phyloP scores from a whole-genome alignment of 2,329 filamentous ascomycete species.

The Clonostachys rhizophaga region DNA sequence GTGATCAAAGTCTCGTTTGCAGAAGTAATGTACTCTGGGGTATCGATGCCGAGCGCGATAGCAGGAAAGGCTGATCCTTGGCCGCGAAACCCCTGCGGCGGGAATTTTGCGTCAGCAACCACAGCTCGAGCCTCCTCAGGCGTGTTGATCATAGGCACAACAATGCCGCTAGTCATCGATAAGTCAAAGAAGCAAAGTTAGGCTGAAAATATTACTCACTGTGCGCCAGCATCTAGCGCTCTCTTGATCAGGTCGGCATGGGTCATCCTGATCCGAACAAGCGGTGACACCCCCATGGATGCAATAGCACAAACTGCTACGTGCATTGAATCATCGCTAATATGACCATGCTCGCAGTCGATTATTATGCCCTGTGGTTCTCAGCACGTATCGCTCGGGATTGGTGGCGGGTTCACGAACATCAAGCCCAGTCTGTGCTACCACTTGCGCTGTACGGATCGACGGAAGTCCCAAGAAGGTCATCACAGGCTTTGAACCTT shows the following conservation, averaged over 20 bases:
- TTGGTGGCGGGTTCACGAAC: too few species aligned
- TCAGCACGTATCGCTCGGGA: too few species aligned
- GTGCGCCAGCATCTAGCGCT: slow-evolving; percentile 35
- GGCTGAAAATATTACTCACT: not conserved
- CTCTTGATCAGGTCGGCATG: slow-evolving; percentile 29
- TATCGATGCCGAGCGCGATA: slow-evolving; percentile 26
- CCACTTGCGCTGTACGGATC: too few species aligned
- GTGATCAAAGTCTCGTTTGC: slow-evolving; percentile 37
- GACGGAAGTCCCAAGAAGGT: too few species aligned
- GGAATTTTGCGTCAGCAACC: slow-evolving; percentile 35
- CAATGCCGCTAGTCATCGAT: slow-evolving; percentile 17
- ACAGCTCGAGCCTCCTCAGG: slow-evolving; percentile 29
- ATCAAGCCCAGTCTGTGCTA: too few species aligned
- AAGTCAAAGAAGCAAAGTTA: too few species aligned
- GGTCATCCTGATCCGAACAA: slow-evolving; percentile 27
- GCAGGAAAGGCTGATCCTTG: slow-evolving; percentile 36
- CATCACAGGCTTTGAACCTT: too few species aligned
- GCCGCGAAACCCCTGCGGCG: slow-evolving; percentile 33
- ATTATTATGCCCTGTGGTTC: slow-evolving; percentile 30
- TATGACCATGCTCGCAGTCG: slow-evolving; percentile 38
- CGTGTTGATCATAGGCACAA: slow-evolving; percentile 37
- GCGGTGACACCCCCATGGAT: slow-evolving; percentile 29
- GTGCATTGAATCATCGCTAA: slow-evolving; percentile 35
- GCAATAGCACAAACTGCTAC: slow-evolving; percentile 36
- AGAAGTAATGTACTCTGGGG: slow-evolving; percentile 31